Evolutionary conservation across 2,329 filamentous ascomycete species (phyloP), one percentile per base, ranked within the genome.

Genomic region (Pseudonectria buxi): DNA sequence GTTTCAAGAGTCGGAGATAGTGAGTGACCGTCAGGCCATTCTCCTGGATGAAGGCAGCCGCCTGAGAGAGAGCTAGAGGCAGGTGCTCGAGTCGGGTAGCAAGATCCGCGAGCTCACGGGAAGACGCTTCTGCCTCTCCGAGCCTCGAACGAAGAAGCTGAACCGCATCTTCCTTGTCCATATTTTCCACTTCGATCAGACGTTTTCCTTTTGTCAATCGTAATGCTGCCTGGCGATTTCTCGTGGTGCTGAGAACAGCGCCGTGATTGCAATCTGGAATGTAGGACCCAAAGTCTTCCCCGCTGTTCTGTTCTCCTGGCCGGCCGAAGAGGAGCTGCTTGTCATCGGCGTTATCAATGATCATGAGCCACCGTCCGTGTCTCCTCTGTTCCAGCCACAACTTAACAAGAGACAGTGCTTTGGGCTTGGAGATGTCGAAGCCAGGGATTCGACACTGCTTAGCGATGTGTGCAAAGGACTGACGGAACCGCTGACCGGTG

Each of bases 391-490:
- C 50, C 6, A 65, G 46, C 60, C 57, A 66, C 14, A 25, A 24
- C 27, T 43, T 41, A 1, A 64, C 53, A 2, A 56, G 45, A 13
- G 37, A 32, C 1, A 48, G 41, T 6, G 53, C 39, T 18, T 62
- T 28, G 3, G 37, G 44, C 0, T 49, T 38, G 0, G 53, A 33
- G 4, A 58, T 35, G 3, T 58, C 36, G 4, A 53, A 39, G 0
- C 47, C 51, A 1, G 44, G 30, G 1, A 65, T 46, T 2, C 49
- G 46, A 24, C 54, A 48, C 2, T 38, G 13, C 10, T 55, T 37
- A 1, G 59, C 59, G n/a, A 65, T 63, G 0, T 27, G 30, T 16
- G 38, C 13, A n/a, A 58, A 63, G 0, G 47, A 46, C 29, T 64
- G 46, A 9, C 55, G 46, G n/a, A 63, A 50, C 1, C 59, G 51